phyloP scores from a whole-genome alignment of 163 green algal species.

The Dunaliella salina region DNA sequence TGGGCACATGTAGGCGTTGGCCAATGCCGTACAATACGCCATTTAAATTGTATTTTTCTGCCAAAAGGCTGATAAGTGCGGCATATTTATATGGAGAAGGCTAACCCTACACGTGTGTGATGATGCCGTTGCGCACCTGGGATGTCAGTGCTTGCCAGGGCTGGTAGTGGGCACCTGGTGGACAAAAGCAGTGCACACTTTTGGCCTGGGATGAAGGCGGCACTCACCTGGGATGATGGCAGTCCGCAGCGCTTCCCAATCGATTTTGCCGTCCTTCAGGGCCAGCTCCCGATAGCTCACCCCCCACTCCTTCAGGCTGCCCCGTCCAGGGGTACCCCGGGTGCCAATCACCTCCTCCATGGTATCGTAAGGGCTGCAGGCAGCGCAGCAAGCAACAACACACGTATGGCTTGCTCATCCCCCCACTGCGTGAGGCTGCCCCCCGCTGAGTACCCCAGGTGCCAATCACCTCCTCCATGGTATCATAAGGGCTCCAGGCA shows the following conservation, averaged over 20 bases:
- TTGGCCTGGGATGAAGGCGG: not conserved
- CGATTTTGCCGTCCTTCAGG: constrained; percentile 57
- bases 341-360: constrained; percentile 92
- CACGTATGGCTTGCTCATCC: no score
- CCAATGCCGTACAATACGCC: no score
- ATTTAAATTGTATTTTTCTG: no score
- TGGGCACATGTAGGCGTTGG: no score
- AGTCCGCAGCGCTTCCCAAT: constrained; percentile 61
- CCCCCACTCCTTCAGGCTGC: constrained; percentile 84
- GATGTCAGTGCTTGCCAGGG: constrained; percentile 31
- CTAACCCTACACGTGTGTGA: no score
- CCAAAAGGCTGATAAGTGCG: no score
- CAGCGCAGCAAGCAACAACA: not conserved
- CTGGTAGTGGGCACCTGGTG: constrained; percentile 76
- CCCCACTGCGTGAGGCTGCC: constrained; percentile 86
- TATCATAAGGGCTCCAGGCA: not conserved
- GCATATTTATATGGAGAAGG: no score
- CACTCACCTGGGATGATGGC: constrained; percentile 49
- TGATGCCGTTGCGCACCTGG: no score
- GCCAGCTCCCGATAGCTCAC: constrained; percentile 78
- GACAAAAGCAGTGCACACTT: constrained; percentile 19
- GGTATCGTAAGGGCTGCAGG: constrained; percentile 82
- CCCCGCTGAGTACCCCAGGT: constrained; percentile 9
- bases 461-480: not conserved
- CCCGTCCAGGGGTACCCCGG: constrained; percentile 59